phyloP scores from a whole-genome alignment of 202 grass and related monocot species.

The Bolboschoenoplectus hybrid region DNA sequence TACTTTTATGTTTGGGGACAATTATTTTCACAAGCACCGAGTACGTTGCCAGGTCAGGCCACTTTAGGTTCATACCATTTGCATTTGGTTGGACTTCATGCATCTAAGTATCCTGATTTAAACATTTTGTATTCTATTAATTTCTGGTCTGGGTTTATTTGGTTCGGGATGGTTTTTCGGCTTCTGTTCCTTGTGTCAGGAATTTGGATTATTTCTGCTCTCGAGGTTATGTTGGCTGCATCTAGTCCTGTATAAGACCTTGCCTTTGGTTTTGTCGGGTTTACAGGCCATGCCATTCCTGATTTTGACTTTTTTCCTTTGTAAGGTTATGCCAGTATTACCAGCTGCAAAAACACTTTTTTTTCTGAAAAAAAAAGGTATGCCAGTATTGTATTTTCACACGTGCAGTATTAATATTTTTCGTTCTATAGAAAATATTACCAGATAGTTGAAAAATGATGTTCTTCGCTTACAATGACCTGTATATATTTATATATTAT shows the following conservation, averaged over 20 bases:
- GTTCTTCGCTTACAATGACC: background rate
- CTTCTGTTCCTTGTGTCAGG: background rate
- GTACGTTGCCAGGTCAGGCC: background rate
- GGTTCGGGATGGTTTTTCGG: background rate
- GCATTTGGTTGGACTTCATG: background rate
- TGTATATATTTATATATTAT: background rate
- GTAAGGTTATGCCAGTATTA: background rate
- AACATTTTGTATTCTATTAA: background rate
- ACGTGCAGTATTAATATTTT: conserved; percentile 34
- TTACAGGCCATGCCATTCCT: background rate
- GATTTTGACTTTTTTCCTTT: background rate
- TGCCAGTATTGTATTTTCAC: conserved; percentile 27
- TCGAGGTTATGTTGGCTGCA: background rate
- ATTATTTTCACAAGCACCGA: background rate
- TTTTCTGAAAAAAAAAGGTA: no score
- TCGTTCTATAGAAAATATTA: conserved; percentile 11
- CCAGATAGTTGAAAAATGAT: background rate
- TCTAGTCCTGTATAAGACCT: background rate
- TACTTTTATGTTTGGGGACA: background rate
- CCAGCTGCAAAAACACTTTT: no score
- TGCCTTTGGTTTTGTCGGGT: background rate
- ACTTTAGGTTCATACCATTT: background rate
- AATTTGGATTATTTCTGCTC: background rate
- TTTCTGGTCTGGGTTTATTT: background rate
- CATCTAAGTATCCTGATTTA: background rate